Evolutionary conservation across 768 basidiomycete species (phyloP).

Genomic region (Tricholoma terreum): DNA sequence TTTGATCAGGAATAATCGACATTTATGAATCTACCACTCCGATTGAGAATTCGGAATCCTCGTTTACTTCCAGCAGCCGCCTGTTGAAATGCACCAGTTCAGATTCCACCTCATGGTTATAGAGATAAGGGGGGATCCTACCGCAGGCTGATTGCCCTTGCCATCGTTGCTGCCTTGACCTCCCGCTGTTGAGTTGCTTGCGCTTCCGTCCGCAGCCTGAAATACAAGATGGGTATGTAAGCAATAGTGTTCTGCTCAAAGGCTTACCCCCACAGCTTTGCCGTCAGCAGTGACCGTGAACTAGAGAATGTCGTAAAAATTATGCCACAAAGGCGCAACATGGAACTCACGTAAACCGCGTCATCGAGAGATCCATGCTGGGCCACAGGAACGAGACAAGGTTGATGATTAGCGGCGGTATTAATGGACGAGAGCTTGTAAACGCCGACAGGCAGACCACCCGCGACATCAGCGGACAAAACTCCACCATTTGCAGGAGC

Average conservation of each 20-base stretch:
- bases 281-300: constrained; percentile 22
- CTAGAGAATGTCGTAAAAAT: constrained; percentile 8
- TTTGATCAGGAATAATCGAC: too few relatives aligned
- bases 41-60: too few relatives aligned
- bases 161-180: too few relatives aligned
- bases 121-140: too few relatives aligned
- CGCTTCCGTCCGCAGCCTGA: constrained; percentile 6
- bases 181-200: background rate
- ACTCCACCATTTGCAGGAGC: constrained; percentile 40
- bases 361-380: constrained; percentile 43
- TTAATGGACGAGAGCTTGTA: constrained; percentile 49
- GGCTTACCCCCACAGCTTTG: background rate
- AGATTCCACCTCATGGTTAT: too few relatives aligned
- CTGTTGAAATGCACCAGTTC: too few relatives aligned
- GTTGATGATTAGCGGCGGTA: constrained; percentile 46
- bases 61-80: too few relatives aligned
- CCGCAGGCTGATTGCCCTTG: too few relatives aligned
- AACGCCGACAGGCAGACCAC: constrained; percentile 51
- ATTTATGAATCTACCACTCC: too few relatives aligned
- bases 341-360: constrained; percentile 28
- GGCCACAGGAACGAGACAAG: constrained; percentile 33
- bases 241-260: background rate
- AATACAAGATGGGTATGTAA: background rate
- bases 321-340: background rate
- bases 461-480: constrained; percentile 45